These are phyloP conservation scores for Kodamaea hsintzibuensis DNA, from an alignment of 805 yeast genomes.

Conservation along the genomic window DNA sequence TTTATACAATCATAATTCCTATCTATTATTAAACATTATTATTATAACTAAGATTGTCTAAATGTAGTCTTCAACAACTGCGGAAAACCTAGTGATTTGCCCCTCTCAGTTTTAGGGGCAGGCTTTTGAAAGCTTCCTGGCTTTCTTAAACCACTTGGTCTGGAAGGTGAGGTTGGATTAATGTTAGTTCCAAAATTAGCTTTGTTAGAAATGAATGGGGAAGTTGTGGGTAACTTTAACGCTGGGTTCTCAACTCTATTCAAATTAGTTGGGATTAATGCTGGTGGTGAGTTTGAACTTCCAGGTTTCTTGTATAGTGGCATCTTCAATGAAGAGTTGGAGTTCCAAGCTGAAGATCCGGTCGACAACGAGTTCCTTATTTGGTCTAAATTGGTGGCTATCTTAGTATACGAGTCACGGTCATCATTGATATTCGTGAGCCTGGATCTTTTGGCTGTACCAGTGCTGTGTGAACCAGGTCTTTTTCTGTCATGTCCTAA, in stretches of 20 bases:
- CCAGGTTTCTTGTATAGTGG: slow-evolving; percentile 26
- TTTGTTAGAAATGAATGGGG: slow-evolving; percentile 35
- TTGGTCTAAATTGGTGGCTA: slow-evolving; percentile 15
- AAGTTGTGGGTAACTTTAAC: slow-evolving; percentile 19
- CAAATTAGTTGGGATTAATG: background rate
- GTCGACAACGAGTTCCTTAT: slow-evolving; percentile 15
- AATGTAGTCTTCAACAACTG: slow-evolving; percentile 7
- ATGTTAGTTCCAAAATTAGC: slow-evolving; percentile 13
- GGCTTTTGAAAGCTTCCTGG: slow-evolving; percentile 40
- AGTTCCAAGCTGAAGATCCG: slow-evolving; percentile 11
- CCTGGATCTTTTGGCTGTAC: slow-evolving; percentile 8
- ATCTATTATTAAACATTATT: background rate
- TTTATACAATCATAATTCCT: slow-evolving; percentile 4
- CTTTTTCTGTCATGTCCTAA: slow-evolving; percentile 6
- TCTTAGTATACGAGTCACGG: slow-evolving; percentile 13
- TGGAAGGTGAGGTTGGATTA: slow-evolving; percentile 5
- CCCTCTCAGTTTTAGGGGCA: slow-evolving; percentile 18
- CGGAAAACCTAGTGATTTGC: slow-evolving; percentile 24
- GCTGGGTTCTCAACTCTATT: slow-evolving; percentile 16
- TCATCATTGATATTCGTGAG: slow-evolving; percentile 7
- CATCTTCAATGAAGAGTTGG: slow-evolving; percentile 20
- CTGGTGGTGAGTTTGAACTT: background rate
- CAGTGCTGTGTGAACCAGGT: background rate
- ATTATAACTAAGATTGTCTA: background rate
- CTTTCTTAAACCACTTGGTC: slow-evolving; percentile 23